Percentiles rank a stretch among this genome's conserved stretches.
phyloP scores from a whole-genome alignment of 2,329 filamentous ascomycete genomes.

The Colletotrichum aenigma region DNA sequence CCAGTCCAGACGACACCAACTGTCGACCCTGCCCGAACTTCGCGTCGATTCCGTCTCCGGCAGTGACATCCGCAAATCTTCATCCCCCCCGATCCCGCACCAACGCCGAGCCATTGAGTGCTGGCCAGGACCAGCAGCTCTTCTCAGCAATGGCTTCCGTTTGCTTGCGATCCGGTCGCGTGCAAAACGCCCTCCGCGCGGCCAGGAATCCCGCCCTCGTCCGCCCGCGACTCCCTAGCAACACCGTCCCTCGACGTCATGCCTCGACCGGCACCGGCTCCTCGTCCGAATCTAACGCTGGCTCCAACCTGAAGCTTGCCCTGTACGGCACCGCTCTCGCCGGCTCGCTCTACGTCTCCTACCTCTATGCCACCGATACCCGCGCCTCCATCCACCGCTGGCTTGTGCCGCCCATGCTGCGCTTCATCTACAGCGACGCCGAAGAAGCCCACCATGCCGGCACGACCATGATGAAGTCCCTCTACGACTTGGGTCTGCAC shows the following conservation, averaged over 20 bases:
- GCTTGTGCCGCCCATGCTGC: slow-evolving; percentile 68
- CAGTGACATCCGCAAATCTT: neutral
- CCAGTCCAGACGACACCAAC: neutral
- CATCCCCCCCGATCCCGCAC: neutral
- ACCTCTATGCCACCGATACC: slow-evolving; percentile 77
- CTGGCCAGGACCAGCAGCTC: slow-evolving; percentile 30
- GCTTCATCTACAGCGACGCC: slow-evolving; percentile 72
- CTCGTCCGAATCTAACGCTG: slow-evolving; percentile 28
- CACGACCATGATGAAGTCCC: slow-evolving; percentile 70
- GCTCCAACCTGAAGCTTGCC: slow-evolving; percentile 38
- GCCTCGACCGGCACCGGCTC: slow-evolving; percentile 28
- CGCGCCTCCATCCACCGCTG: slow-evolving; percentile 73
- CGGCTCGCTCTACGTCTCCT: slow-evolving; percentile 51
- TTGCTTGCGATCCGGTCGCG: slow-evolving; percentile 28
- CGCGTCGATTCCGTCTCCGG: neutral
- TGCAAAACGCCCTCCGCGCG: slow-evolving; percentile 25
- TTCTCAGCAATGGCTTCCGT: slow-evolving; percentile 33
- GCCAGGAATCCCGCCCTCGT: slow-evolving; percentile 16
- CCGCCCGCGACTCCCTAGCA: slow-evolving; percentile 27
- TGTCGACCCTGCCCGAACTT: neutral
- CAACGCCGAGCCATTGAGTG: slow-evolving; percentile 34
- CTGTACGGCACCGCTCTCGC: slow-evolving; percentile 46
- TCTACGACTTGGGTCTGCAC: slow-evolving; percentile 78
- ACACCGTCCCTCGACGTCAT: slow-evolving; percentile 30
- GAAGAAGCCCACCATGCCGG: slow-evolving; percentile 92